A percentile compares a stretch with the other conserved stretches of the same genome.
Evolutionary conservation across 2,329 filamentous ascomycete species (phyloP).

Genomic region (Talaromyces amestolkiae): DNA sequence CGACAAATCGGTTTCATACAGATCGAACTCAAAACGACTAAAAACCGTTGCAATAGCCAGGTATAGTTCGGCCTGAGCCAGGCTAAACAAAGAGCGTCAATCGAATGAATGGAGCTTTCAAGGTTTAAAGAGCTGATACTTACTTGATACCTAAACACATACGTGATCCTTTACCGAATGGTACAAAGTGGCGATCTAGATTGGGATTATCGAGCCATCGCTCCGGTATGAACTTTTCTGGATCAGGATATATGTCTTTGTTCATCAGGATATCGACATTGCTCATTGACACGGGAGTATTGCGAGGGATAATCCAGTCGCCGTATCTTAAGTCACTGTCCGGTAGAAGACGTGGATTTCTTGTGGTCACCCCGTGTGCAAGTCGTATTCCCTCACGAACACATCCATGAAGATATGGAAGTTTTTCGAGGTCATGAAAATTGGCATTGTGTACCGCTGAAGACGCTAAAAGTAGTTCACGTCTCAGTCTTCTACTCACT

Average conservation of each 20-base stretch:
- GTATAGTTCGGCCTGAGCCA: slow-evolving; percentile 36
- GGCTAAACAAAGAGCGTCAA: slow-evolving; percentile 21
- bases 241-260: slow-evolving; percentile 26
- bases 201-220: slow-evolving; percentile 33
- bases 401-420: slow-evolving; percentile 29
- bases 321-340: slow-evolving; percentile 7
- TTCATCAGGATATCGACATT: slow-evolving; percentile 16
- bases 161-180: slow-evolving; percentile 9
- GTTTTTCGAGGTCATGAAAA: slow-evolving; percentile 24
- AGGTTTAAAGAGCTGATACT: slow-evolving; percentile 25
- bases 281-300: slow-evolving; percentile 12
- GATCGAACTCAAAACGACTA: slow-evolving; percentile 30
- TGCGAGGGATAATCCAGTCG: slow-evolving; percentile 13
- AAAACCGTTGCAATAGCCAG: slow-evolving; percentile 32
- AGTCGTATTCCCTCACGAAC: slow-evolving; percentile 24
- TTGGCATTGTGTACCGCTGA: background rate
- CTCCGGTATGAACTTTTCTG: slow-evolving; percentile 37
- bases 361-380: slow-evolving; percentile 10
- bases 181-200: slow-evolving; percentile 27
- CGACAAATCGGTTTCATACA: slow-evolving; percentile 29
- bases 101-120: background rate
- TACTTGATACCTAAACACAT: slow-evolving; percentile 44
- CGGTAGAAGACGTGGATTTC: slow-evolving; percentile 10
- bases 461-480: slow-evolving; percentile 19
- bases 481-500: slow-evolving; percentile 22